Base-by-base conservation (phyloP, 305 asterid genomes). In the Fraxinus platypoda region DNA sequence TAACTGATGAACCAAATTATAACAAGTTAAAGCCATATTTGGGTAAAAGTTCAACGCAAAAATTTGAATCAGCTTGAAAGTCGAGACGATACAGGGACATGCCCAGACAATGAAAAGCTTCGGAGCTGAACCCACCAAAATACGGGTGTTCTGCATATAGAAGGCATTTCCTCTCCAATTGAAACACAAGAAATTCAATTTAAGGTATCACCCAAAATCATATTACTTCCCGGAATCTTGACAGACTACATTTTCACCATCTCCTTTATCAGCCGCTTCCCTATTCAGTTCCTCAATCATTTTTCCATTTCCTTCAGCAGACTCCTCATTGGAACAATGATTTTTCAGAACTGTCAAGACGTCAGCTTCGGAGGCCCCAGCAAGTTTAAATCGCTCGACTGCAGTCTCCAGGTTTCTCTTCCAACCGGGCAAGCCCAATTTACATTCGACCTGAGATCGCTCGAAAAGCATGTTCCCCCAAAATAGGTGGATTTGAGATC, bases 391-490 rank as follows among this genome's bases (percentile, higher is more conserved):
- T n/a, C 94, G 86, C 84, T 91, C 96, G 4, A 92, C 95, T 8
- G 98, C 98, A 81, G 86, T 92, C 81, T 94, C 98, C 13, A 94
- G 88, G 89, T 94, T 91, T 86, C 89, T 88, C 84, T 91, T 86
- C 98, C 98, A 96, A 59, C 96, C 97, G 75, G 85, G 59, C 88
- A 93, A 82, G 1, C 91, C 88, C 89, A 94, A 81, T 78, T 89
- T 94, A 76, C 94, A 94, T 77, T 96, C 99, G n/a, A 96, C 91
- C 84, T 93, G 99, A 33, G 97, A 94, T 76, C 97, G 89, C 83
- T 96, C 98, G 9, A 96, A 96, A 70, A 94, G 97, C 99, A 96
- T 92, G 75, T 96, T 96, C 33, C 99, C 98, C 98, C 98, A 93
- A 81, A 96, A 96, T 21, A 96, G 79, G 86, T 94, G 98, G 83